phyloP scores from a whole-genome alignment of 139 green algal species.

The Picochlorum costavermella region DNA sequence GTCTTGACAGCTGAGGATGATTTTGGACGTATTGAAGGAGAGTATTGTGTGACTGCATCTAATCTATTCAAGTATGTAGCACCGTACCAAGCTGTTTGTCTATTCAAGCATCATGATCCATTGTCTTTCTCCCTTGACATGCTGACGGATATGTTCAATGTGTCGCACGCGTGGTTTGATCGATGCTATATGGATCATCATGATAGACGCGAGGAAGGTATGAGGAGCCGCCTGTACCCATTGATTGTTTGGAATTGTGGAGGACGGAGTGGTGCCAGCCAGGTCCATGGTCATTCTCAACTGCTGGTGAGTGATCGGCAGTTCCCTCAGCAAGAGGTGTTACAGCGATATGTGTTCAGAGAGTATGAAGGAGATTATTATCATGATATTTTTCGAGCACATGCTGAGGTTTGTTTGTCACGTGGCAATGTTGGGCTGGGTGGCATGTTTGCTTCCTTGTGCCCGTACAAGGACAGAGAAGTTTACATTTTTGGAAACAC shows the following conservation, averaged over 20 bases:
- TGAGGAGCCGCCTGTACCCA: conserved; percentile 17
- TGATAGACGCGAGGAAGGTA: not conserved
- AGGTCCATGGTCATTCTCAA: conserved; percentile 59
- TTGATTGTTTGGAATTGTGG: conserved; percentile 71
- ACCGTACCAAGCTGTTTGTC: conserved; percentile 62
- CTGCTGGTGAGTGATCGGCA: conserved; percentile 35
- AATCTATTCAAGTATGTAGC: conserved; percentile 84
- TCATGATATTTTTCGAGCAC: conserved; percentile 25
- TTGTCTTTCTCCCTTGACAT: conserved; percentile 48
- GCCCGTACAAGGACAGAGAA: conserved; percentile 65
- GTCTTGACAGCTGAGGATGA: conserved; percentile 48
- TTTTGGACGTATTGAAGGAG: conserved; percentile 48
- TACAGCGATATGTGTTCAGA: not conserved
- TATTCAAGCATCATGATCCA: conserved; percentile 79
- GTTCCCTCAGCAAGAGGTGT: conserved; percentile 6
- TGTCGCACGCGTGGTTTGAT: conserved; percentile 47
- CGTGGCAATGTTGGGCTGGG: conserved; percentile 5
- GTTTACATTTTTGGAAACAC: conserved; percentile 33
- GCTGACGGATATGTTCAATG: conserved; percentile 48
- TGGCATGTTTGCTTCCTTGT: conserved; percentile 12
- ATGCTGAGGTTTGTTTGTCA: conserved; percentile 11
- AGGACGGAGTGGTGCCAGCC: conserved; percentile 33
- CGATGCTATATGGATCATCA: not conserved
- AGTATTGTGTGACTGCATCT: conserved; percentile 52
- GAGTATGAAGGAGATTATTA: conserved; percentile 23